These are phyloP conservation scores for Colletotrichum somersetense DNA, from an alignment of 2,329 filamentous ascomycete genomes.

Conservation along the genomic window DNA sequence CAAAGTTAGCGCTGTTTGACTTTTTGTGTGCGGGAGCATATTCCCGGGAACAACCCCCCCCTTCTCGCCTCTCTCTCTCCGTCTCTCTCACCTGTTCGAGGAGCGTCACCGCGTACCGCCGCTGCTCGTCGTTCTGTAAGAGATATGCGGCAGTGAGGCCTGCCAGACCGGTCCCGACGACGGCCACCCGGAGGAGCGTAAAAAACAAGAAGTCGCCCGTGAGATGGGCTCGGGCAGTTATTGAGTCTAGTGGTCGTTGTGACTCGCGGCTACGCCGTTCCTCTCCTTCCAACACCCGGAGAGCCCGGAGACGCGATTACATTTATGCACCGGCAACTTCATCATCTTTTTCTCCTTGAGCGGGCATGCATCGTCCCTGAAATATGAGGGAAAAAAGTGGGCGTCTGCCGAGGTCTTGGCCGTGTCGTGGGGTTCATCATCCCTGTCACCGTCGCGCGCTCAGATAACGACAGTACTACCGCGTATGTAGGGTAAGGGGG, in stretches of 20 bases:
- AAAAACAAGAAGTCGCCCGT: neutral
- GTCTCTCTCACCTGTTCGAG: conserved; percentile 52
- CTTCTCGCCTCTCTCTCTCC: neutral
- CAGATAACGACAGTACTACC: no score
- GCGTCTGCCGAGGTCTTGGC: conserved; percentile 27
- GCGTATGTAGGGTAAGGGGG: no score
- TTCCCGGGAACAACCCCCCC: no score
- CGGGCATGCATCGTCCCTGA: neutral
- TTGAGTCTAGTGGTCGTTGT: neutral
- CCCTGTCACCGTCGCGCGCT: conserved; percentile 10
- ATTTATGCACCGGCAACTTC: conserved; percentile 22
- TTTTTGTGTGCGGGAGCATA: no score
- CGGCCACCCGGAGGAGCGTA: conserved; percentile 47
- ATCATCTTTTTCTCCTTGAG: neutral
- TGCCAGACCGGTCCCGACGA: conserved; percentile 55
- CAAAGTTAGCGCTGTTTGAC: neutral
- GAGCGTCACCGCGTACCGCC: conserved; percentile 51
- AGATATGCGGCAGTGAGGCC: conserved; percentile 54
- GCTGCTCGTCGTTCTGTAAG: conserved; percentile 48
- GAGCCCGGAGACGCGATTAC: conserved; percentile 18
- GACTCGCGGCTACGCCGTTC: neutral
- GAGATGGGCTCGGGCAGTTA: neutral
- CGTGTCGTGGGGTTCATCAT: conserved; percentile 1
- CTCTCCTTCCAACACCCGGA: neutral
- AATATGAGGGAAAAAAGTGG: neutral